Conservation (phyloP, 2,329 filamentous ascomycete genomes). For the Microcyclospora tardicrescens region DNA sequence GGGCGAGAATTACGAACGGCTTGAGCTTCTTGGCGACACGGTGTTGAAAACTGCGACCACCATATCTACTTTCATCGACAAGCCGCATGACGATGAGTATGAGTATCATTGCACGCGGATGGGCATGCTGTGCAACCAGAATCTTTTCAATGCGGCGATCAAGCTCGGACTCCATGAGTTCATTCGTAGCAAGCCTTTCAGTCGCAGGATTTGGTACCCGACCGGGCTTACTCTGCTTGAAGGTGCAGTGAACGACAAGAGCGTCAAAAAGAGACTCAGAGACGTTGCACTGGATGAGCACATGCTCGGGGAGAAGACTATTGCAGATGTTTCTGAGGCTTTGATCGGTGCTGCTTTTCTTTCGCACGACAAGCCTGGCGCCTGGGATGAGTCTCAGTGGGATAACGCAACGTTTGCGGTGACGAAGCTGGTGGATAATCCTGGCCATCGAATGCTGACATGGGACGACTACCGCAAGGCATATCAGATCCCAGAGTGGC, state of each 20-base stretch:
- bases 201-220: constrained; percentile 77
- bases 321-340: constrained; percentile 84
- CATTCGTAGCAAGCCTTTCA: constrained; percentile 72
- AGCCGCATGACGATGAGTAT: constrained; percentile 68
- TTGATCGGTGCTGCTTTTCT: constrained; percentile 75
- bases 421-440: constrained; percentile 54
- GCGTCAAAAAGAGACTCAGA: constrained; percentile 20
- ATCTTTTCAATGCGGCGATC: constrained; percentile 66
- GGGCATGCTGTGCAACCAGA: constrained; percentile 81
- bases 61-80: constrained; percentile 66
- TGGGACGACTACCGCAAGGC: constrained; percentile 62
- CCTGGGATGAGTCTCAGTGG: constrained; percentile 37
- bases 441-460: constrained; percentile 53
- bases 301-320: constrained; percentile 60
- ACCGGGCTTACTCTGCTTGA: constrained; percentile 58
- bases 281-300: constrained; percentile 39
- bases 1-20: constrained; percentile 86
- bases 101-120: constrained; percentile 85
- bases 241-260: constrained; percentile 35
- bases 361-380: constrained; percentile 33
- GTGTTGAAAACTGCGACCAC: constrained; percentile 95
- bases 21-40: constrained; percentile 86
- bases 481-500: constrained; percentile 61
- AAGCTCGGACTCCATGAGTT: constrained; percentile 57
- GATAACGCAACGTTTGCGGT: constrained; percentile 52